These are phyloP conservation scores for Macrolepiota albuminosa DNA, from an alignment of 768 basidiomycete genomes.

Conservation along the genomic window DNA sequence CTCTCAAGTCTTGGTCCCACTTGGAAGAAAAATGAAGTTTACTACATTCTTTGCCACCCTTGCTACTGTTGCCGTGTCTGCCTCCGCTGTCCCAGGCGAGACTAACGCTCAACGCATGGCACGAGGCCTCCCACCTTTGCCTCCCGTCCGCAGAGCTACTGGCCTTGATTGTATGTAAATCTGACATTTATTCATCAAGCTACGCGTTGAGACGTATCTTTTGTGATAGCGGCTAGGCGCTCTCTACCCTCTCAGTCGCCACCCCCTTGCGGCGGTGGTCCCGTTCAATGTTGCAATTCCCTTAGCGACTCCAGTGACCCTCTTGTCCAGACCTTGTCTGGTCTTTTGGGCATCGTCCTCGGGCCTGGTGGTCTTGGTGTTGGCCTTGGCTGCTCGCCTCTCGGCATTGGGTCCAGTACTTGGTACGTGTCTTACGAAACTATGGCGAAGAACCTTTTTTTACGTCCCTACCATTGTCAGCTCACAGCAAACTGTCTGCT, in stretches of 20 bases:
- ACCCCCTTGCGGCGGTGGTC: conserved; percentile 35
- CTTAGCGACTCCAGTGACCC: conserved; percentile 16
- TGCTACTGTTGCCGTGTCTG: conserved; percentile 29
- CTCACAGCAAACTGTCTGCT: conserved; percentile 40
- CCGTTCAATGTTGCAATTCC: conserved; percentile 40
- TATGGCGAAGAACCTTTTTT: background rate
- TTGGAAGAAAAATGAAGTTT: conserved; percentile 35
- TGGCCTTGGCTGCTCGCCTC: conserved; percentile 33
- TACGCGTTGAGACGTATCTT: background rate
- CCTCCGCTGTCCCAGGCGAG: conserved; percentile 31
- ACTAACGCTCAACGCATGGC: conserved; percentile 50
- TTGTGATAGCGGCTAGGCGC: conserved; percentile 30
- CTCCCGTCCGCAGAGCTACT: conserved; percentile 37
- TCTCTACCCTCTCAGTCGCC: conserved; percentile 30
- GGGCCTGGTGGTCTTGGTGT: conserved; percentile 16
- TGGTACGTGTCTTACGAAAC: conserved; percentile 22
- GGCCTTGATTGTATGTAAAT: conserved; percentile 26
- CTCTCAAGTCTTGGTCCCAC: conserved; percentile 11
- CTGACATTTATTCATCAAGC: too few relatives aligned
- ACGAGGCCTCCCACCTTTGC: conserved; percentile 45
- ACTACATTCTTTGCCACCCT: conserved; percentile 33
- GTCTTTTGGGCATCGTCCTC: conserved; percentile 29
- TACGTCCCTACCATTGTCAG: conserved; percentile 17
- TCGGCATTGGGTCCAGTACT: conserved; percentile 19
- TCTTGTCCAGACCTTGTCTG: conserved; percentile 16